Evolutionary conservation across 2,329 filamentous ascomycete genomes (phyloP), one percentile per base, ranked within the genome.

Genomic region (Neofusicoccum laricinum): DNA sequence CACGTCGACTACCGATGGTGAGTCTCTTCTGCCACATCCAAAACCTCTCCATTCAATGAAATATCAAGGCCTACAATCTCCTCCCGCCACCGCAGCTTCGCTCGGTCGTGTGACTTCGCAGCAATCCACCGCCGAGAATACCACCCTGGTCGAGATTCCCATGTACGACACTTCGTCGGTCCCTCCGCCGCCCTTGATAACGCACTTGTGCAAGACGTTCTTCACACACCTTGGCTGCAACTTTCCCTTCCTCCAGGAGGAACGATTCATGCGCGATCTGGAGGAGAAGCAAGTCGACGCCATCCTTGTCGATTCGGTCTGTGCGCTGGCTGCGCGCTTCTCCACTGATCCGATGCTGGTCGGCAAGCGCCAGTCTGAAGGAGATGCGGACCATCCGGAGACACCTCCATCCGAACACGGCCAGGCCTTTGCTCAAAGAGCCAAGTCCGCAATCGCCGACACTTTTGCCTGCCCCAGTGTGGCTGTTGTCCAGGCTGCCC

Each of bases 241-340:
- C 71, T 96, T 93, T 71, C 91, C 91, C 0, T 97, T 96, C 69
- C 75, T 96, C 25, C 89, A 89, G 63, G 84, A 88, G 63, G 83
- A 88, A 14, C 87, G 89, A 59, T 93, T 95, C 66, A 79, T 92
- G 51, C 84, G 84, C n/a, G 85, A 92, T 73, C 83, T 96, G 12
- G 87, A 88, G 71, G 91, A 94, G 67, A 96, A 95, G 73, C 85
- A 87, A 61, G 86, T 93, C 6, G 92, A 96, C 70, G 86, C 91
- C 0, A 95, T 96, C 67, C 80, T 97, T 0, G 92, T 96, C 2
- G 92, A 96, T 75, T 89, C 92, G 4, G 89, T 96, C 14, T 96
- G 93, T 72, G 89, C 91, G 3, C 78, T 96, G 51, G 88, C 91
- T 34, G 91, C 92, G 6, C 85, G 92, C 8, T 96, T 96, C 75